phyloP scores from a whole-genome alignment of 768 basidiomycete genomes.

The Rubroboletus satanas region DNA sequence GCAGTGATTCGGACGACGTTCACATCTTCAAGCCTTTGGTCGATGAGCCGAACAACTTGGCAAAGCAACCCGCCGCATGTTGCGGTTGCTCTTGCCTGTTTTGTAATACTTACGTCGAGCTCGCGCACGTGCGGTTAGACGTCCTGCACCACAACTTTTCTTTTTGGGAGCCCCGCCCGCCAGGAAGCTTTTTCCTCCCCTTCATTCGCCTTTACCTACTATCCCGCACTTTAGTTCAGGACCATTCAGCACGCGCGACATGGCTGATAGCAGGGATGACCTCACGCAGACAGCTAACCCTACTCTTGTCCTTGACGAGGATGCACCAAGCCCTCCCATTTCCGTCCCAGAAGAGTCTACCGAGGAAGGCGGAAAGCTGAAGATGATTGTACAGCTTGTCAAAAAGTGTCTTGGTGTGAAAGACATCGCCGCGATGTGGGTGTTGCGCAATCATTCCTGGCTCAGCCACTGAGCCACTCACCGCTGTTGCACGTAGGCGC shows the following conservation, averaged over 20 bases:
- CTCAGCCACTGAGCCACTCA: slow-evolving; percentile 14
- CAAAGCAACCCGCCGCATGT: too few relatives aligned
- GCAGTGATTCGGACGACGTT: too few relatives aligned
- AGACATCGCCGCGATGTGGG: slow-evolving; percentile 90
- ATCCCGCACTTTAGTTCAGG: neutral
- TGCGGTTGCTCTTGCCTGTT: slow-evolving; percentile 8
- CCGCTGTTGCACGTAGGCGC: slow-evolving; percentile 50
- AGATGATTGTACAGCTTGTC: slow-evolving; percentile 88
- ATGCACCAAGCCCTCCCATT: slow-evolving; percentile 52
- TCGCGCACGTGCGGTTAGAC: slow-evolving; percentile 22
- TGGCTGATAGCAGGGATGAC: slow-evolving; percentile 19
- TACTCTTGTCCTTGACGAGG: slow-evolving; percentile 38
- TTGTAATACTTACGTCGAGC: slow-evolving; percentile 10
- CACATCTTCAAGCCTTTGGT: too few relatives aligned
- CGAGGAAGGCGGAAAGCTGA: slow-evolving; percentile 88
- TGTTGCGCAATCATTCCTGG: slow-evolving; percentile 14
- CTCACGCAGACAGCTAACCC: slow-evolving; percentile 7
- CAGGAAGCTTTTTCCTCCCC: slow-evolving; percentile 2
- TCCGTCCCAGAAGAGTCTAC: slow-evolving; percentile 69
- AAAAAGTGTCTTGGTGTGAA: slow-evolving; percentile 92
- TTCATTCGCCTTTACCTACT: neutral
- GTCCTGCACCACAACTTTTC: slow-evolving; percentile 14
- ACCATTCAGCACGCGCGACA: slow-evolving; percentile 1
- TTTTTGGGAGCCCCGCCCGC: slow-evolving; percentile 4
- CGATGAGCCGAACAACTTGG: too few relatives aligned